These are phyloP conservation scores for Paecilomyces sp. DNA, from an alignment of 2,329 filamentous ascomycete genomes.

Conservation along the genomic window DNA sequence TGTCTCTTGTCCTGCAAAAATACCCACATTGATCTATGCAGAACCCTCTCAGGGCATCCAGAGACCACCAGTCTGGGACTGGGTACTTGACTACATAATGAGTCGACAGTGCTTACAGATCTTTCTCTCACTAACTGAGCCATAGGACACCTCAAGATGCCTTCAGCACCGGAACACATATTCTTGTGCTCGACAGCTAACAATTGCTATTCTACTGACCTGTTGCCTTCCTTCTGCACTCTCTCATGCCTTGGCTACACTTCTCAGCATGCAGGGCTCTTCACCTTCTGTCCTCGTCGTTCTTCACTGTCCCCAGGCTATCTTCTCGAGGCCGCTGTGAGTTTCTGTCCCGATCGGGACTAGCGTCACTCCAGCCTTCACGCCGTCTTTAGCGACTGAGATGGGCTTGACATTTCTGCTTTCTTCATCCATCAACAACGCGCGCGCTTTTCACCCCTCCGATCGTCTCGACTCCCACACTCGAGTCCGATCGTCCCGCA, in stretches of 20 bases:
- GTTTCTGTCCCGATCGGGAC: conserved; percentile 24
- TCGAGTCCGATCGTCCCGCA: conserved; percentile 14
- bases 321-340: conserved; percentile 9
- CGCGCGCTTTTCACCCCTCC: conserved; percentile 21
- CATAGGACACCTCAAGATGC: background rate
- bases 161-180: background rate
- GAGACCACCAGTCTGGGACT: background rate
- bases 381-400: conserved; percentile 29
- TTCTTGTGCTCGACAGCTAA: background rate
- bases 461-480: conserved; percentile 23
- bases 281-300: conserved; percentile 6
- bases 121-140: background rate
- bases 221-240: background rate
- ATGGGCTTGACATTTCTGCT: conserved; percentile 32
- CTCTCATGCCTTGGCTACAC: background rate
- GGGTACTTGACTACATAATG: background rate
- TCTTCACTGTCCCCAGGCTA: background rate
- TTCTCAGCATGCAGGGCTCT: background rate
- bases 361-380: conserved; percentile 23
- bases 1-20: conserved; percentile 1
- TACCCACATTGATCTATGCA: conserved; percentile 6
- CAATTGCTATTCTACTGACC: background rate
- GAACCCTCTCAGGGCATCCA: background rate
- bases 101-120: background rate
- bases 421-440: conserved; percentile 39